phyloP scores from a whole-genome alignment of 1,284 basidiomycete species.

The Pseudozyma hubeiensis region DNA sequence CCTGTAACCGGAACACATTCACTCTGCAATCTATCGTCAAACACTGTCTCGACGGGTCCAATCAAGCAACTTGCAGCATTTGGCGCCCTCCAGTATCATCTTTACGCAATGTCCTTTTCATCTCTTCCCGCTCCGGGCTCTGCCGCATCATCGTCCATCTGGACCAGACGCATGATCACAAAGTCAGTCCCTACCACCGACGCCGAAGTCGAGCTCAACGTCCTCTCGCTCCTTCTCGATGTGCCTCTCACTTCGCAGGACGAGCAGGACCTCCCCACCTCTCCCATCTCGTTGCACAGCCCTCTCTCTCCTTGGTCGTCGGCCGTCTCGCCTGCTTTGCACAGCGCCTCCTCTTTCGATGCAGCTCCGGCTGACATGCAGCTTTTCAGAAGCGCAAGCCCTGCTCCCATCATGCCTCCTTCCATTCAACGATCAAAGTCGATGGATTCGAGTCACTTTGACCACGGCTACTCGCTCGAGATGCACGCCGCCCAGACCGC shows the following conservation, averaged over 20 bases:
- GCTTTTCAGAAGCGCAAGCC: background rate
- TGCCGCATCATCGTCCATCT: conserved; percentile 25
- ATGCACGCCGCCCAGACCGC: conserved; percentile 47
- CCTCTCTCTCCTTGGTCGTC: conserved; percentile 14
- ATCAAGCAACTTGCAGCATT: background rate
- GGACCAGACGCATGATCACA: conserved; percentile 37
- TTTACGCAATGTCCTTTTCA: conserved; percentile 17
- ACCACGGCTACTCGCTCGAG: conserved; percentile 16
- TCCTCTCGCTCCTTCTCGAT: conserved; percentile 37
- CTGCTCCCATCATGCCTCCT: background rate
- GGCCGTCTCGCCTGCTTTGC: background rate
- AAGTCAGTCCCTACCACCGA: conserved; percentile 17
- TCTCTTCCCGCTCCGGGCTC: conserved; percentile 5
- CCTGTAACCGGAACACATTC: too few species aligned
- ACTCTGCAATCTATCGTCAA: too few species aligned
- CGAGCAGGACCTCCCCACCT: conserved; percentile 3
- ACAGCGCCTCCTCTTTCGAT: background rate
- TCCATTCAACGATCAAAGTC: conserved; percentile 14
- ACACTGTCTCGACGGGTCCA: conserved; percentile 12
- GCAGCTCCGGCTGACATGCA: background rate
- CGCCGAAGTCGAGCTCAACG: conserved; percentile 39
- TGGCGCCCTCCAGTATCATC: conserved; percentile 13
- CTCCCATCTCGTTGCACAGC: conserved; percentile 12
- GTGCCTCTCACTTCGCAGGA: conserved; percentile 27
- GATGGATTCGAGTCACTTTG: conserved; percentile 5